Base-by-base conservation (phyloP, 2,329 filamentous ascomycete genomes). In the Fusarium proliferatum region DNA sequence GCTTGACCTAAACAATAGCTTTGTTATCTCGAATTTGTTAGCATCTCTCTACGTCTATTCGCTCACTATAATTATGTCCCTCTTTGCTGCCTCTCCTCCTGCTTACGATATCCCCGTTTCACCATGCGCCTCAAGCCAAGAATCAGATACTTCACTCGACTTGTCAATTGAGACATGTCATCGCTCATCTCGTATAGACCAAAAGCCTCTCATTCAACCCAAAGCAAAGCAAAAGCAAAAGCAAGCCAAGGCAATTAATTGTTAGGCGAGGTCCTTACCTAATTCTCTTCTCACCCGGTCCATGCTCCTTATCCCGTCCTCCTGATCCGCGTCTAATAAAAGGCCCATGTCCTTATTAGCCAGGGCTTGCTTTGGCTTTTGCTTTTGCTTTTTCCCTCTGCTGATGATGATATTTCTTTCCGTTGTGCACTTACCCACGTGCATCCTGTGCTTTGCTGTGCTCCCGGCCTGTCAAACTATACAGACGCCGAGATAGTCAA, bases 301-400 rank as follows among this genome's bases (percentile, higher is more conserved):
- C 66, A 55, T 70, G 52, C 42, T 66, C 52, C 56, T 45, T 70
- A 65, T 73, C 70, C 57, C 65, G 51, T 55, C 56, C 71, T 65
- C 57, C 61, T 71, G 71, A 74, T 74, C 71, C 71, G 58, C 71
- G 67, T 64, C 63, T 73, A 71, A 71, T 74, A 65, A 73, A 68
- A 74, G 26, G 33, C 51, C 71, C 61, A 60, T 71, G 53, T 71
- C 43, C 57, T 56, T 67, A 64, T 58, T 55, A 65, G n/a, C 41
- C 51, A 39, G n/a, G 30, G 23, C 39, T 39, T 39, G 15, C 26
- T 52, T 34, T 33, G 51, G 15, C 26, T 34, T n/a, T 49, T n/a
- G 6, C 26, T 46, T 33, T 38, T 67, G 17, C 26, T 21, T 28
- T 49, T 28, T 26, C 13, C 28, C 17, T 13, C 45, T 48, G 34